These are phyloP conservation scores for Pseudogymnoascus verrucosus DNA, from an alignment of 2,329 filamentous ascomycete species.

Conservation along the genomic window DNA sequence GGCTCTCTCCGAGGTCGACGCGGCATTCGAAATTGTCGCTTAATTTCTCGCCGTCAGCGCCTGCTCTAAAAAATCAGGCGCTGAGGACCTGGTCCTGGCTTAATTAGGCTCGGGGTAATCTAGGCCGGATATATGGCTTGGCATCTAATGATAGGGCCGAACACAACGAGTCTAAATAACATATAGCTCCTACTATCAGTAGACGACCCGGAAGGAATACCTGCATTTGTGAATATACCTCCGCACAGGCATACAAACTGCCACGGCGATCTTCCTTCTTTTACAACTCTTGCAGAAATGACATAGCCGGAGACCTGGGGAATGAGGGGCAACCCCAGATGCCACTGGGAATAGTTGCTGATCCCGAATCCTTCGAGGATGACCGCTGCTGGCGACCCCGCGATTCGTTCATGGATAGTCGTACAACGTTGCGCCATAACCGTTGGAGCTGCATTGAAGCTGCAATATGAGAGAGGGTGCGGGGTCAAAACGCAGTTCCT, in stretches of 20 bases:
- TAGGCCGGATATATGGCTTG: background rate
- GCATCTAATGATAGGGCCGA: constrained; percentile 1
- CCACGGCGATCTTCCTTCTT: background rate
- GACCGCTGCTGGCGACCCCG: background rate
- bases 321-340: background rate
- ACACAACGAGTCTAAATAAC: constrained; percentile 4
- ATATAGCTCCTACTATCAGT: background rate
- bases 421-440: constrained; percentile 4
- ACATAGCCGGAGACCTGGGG: background rate
- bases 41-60: background rate
- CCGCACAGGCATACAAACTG: background rate
- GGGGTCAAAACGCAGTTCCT: background rate
- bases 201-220: constrained; percentile 4
- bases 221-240: constrained; percentile 1
- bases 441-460: background rate
- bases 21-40: background rate
- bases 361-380: background rate
- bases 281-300: background rate
- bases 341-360: background rate
- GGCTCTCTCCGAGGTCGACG: background rate
- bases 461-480: background rate
- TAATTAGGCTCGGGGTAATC: background rate
- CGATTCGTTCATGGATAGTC: background rate
- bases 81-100: background rate
- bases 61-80: background rate